These are phyloP conservation scores for Drosera spatulata DNA, from an alignment of 179 eudicot genomes.

Conservation along the genomic window DNA sequence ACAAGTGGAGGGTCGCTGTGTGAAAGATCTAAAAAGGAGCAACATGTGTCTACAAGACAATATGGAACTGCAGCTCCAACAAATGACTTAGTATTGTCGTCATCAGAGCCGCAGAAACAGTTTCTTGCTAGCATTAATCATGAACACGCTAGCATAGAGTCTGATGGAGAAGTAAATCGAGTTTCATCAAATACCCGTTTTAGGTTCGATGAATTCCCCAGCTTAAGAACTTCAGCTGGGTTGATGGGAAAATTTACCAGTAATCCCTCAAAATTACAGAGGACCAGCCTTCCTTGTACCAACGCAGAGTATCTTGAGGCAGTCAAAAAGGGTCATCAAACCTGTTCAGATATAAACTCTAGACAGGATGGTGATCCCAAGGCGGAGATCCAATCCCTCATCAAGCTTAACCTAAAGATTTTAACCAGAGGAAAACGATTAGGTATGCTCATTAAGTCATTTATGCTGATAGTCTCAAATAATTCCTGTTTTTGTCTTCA, in stretches of 20 bases:
- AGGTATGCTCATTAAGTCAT: constrained; percentile 37
- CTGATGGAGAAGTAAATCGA: constrained; percentile 7
- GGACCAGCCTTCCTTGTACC: constrained; percentile 13
- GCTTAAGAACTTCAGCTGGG: constrained; percentile 15
- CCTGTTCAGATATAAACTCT: constrained; percentile 11
- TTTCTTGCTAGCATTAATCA: constrained; percentile 7
- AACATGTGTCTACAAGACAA: not conserved
- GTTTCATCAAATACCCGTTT: constrained; percentile 4
- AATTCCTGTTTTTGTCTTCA: not conserved
- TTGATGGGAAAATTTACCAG: constrained; percentile 10
- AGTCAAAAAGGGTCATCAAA: constrained; percentile 8
- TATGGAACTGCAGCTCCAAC: constrained; percentile 7
- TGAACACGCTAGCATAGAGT: constrained; percentile 9
- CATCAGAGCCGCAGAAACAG: constrained; percentile 12
- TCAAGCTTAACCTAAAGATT: constrained; percentile 78
- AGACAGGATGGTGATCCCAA: constrained; percentile 40
- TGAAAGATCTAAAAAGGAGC: constrained; percentile 19
- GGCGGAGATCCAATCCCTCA: constrained; percentile 72
- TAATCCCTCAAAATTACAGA: constrained; percentile 13
- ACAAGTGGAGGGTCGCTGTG: constrained; percentile 8
- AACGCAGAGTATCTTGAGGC: constrained; percentile 8
- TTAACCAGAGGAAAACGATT: constrained; percentile 38
- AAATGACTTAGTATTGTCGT: constrained; percentile 5
- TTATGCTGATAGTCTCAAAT: not conserved
- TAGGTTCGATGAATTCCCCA: constrained; percentile 10